Conservation (phyloP, 2,329 filamentous ascomycete species). For the Fusarium xyrophilum region DNA sequence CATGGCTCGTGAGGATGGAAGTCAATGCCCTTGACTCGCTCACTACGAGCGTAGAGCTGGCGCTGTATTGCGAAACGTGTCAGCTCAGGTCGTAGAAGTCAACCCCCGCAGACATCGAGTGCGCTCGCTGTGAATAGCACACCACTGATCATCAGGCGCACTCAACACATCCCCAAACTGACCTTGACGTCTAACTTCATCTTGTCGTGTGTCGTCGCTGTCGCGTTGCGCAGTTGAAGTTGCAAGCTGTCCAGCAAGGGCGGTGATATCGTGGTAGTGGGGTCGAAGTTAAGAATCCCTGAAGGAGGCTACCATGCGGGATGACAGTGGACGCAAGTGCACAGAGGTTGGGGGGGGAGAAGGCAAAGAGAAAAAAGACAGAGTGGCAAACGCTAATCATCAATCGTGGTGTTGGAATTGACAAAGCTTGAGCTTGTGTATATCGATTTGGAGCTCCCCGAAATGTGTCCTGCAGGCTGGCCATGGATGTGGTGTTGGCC, state of each 20-base stretch:
- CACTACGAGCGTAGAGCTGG: constrained; percentile 74
- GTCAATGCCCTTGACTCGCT: constrained; percentile 97
- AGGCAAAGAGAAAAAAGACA: background rate
- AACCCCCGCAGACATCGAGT: background rate
- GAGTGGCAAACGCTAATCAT: constrained; percentile 21
- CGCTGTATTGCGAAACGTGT: constrained; percentile 47
- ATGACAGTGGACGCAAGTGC: constrained; percentile 14
- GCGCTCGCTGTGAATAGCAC: background rate
- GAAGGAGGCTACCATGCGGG: constrained; percentile 39
- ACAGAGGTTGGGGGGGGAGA: background rate
- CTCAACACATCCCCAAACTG: constrained; percentile 22
- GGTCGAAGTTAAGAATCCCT: constrained; percentile 40
- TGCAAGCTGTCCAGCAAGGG: constrained; percentile 42
- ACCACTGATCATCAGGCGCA: background rate
- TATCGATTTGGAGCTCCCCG: constrained; percentile 40
- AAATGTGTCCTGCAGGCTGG: constrained; percentile 45
- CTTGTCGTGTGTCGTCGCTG: constrained; percentile 38
- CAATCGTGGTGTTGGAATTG: constrained; percentile 31
- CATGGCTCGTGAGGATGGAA: constrained; percentile 97
- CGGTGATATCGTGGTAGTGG: constrained; percentile 43
- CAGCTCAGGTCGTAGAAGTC: constrained; percentile 34
- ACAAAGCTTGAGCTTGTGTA: constrained; percentile 33
- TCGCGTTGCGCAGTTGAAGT: constrained; percentile 40
- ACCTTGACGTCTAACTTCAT: constrained; percentile 56
- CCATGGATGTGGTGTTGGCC: constrained; percentile 39